Percentiles rank a stretch among this genome's conserved stretches.
Conservation (phyloP, 176 grass and related monocot species). For the Carex myosuroides region DNA sequence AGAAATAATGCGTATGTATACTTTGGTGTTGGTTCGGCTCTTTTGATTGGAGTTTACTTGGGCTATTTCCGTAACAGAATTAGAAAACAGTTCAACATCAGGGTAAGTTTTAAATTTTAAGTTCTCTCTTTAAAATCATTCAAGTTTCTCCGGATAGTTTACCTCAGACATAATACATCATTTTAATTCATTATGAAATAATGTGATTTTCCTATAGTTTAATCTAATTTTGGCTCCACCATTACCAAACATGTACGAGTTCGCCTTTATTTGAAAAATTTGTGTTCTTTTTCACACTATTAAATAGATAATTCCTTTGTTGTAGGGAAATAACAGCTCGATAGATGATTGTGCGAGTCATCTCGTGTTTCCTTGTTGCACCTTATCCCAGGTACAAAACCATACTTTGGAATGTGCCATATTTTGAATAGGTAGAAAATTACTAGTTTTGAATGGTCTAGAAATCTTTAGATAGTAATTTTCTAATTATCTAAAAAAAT, state of each 20-base stretch:
- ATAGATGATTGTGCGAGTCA: conserved; percentile 87
- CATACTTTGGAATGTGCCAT: background rate
- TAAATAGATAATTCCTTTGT: conserved; percentile 13
- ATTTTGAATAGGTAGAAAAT: background rate
- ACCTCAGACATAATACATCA: conserved; percentile 8
- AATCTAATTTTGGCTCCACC: background rate
- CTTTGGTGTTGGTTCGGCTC: conserved; percentile 55
- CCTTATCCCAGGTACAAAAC: conserved; percentile 69
- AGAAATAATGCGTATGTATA: conserved; percentile 57
- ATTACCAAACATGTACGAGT: background rate
- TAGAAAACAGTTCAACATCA: conserved; percentile 89
- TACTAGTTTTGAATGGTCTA: no score
- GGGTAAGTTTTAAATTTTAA: conserved; percentile 39
- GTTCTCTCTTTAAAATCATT: conserved; percentile 8
- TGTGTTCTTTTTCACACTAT: background rate
- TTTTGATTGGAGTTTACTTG: conserved; percentile 64
- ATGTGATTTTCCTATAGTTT: background rate
- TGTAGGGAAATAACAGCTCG: conserved; percentile 71
- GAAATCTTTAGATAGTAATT: no score
- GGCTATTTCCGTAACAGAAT: conserved; percentile 87
- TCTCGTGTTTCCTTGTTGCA: conserved; percentile 90
- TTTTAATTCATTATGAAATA: conserved; percentile 2
- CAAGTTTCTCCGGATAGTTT: background rate
- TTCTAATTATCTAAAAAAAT: no score
- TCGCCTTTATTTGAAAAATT: background rate